These are phyloP conservation scores for Chiua virens DNA, from an alignment of 768 basidiomycete species.

Conservation along the genomic window DNA sequence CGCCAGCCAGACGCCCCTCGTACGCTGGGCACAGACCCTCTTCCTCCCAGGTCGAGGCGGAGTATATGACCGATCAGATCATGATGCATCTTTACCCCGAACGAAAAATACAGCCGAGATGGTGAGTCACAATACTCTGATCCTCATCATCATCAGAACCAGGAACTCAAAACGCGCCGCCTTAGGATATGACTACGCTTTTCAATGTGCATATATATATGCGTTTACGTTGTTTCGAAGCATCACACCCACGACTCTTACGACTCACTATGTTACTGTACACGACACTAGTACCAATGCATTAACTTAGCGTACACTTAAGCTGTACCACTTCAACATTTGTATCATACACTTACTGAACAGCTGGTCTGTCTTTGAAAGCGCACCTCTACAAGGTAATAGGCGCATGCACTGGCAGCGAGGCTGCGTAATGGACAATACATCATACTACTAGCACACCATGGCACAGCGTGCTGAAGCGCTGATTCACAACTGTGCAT, in stretches of 20 bases:
- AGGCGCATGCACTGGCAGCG: too few relatives aligned
- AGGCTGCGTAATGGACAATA: background rate
- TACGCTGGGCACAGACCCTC: constrained; percentile 14
- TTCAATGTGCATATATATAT: background rate
- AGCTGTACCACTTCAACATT: constrained; percentile 10
- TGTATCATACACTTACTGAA: constrained; percentile 5
- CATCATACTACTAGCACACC: too few relatives aligned
- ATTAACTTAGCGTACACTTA: constrained; percentile 21
- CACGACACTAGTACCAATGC: background rate
- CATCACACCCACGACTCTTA: constrained; percentile 10
- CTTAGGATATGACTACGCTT: constrained; percentile 22
- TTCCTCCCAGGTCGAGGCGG: constrained; percentile 31
- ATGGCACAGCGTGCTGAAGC: background rate
- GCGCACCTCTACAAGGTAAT: too few relatives aligned
- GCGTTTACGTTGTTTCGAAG: constrained; percentile 2
- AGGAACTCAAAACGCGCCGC: background rate
- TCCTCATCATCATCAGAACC: background rate
- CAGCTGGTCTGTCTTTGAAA: constrained; percentile 20
- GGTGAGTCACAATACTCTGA: constrained; percentile 18
- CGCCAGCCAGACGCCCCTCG: constrained; percentile 12
- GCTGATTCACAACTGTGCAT: background rate
- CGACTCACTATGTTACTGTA: constrained; percentile 16
- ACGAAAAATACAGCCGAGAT: constrained; percentile 32
- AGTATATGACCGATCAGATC: constrained; percentile 34
- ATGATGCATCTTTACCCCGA: constrained; percentile 36